Evolutionary conservation across 2,329 filamentous ascomycete species (phyloP).

Genomic region (Dactylellina cionopaga): DNA sequence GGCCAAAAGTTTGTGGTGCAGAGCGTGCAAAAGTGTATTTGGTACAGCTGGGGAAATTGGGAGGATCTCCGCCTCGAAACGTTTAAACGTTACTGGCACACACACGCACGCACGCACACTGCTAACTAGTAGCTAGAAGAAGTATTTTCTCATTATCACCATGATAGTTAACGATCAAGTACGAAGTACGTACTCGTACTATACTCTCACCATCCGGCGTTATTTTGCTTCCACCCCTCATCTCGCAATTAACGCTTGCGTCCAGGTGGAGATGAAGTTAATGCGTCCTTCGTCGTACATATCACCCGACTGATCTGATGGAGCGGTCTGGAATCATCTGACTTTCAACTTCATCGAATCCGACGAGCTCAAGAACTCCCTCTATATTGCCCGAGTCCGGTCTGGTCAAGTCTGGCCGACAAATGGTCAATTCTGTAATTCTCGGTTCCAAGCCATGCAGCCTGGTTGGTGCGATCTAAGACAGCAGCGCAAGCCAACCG

Average conservation of each 20-base stretch:
- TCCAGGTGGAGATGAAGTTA: constrained; percentile 26
- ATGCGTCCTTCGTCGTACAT: constrained; percentile 19
- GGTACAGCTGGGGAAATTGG: constrained; percentile 35
- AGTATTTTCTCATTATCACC: too few species aligned
- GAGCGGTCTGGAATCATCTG: constrained; percentile 46
- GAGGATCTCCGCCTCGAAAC: constrained; percentile 45
- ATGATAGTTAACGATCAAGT: too few species aligned
- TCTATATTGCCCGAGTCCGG: constrained; percentile 9
- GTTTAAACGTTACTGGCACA: background rate
- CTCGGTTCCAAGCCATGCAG: constrained; percentile 51
- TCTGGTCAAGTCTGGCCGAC: constrained; percentile 35
- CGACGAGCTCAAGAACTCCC: constrained; percentile 45
- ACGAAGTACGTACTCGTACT: too few species aligned
- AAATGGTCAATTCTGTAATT: constrained; percentile 15
- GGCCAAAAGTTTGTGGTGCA: background rate
- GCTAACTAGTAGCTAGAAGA: background rate
- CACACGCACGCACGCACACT: background rate
- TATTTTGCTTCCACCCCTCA: too few species aligned
- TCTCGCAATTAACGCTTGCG: constrained; percentile 9
- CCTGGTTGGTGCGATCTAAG: constrained; percentile 50
- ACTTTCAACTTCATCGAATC: constrained; percentile 10
- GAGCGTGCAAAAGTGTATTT: constrained; percentile 27
- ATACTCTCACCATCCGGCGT: too few species aligned
- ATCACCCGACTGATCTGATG: constrained; percentile 39
- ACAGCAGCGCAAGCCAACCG: constrained; percentile 40